Conservation (phyloP, 176 grass and related monocot species). For the Musa beccarii region DNA sequence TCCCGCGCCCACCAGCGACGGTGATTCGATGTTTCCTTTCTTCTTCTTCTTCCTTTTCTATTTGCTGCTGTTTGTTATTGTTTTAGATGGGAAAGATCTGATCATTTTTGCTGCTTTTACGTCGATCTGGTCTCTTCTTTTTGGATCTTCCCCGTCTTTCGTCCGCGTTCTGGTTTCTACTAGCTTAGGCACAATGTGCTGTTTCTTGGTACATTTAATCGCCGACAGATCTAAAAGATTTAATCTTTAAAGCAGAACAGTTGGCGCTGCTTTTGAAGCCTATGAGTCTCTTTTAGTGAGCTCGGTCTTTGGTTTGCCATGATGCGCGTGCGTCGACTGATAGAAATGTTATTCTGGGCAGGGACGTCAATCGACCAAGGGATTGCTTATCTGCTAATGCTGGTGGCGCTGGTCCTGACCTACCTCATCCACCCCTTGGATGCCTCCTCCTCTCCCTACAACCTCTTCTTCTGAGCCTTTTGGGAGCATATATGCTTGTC, state of each 20-base stretch:
- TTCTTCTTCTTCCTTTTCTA: background rate
- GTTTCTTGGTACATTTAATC: too few relatives aligned
- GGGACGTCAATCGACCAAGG: background rate
- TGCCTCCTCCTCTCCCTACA: background rate
- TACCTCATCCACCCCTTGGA: background rate
- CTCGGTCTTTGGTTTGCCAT: too few relatives aligned
- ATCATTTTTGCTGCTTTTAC: background rate
- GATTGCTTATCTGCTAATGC: background rate
- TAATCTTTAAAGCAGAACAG: too few relatives aligned
- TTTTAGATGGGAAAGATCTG: background rate
- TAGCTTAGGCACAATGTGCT: too few relatives aligned
- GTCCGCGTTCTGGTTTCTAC: too few relatives aligned
- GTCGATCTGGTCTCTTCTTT: background rate
- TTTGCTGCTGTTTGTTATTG: background rate
- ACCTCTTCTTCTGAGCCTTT: background rate
- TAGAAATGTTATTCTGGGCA: background rate
- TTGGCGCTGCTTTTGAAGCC: too few relatives aligned
- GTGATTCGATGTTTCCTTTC: background rate
- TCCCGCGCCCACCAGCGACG: constrained; percentile 10
- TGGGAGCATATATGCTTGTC: too few relatives aligned
- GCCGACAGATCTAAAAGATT: too few relatives aligned
- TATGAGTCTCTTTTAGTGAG: too few relatives aligned
- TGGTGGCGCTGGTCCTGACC: background rate
- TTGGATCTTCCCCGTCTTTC: too few relatives aligned
- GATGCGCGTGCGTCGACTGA: too few relatives aligned